phyloP scores from a whole-genome alignment of 2,329 filamentous ascomycete genomes.

The Aspergillus intermedius region DNA sequence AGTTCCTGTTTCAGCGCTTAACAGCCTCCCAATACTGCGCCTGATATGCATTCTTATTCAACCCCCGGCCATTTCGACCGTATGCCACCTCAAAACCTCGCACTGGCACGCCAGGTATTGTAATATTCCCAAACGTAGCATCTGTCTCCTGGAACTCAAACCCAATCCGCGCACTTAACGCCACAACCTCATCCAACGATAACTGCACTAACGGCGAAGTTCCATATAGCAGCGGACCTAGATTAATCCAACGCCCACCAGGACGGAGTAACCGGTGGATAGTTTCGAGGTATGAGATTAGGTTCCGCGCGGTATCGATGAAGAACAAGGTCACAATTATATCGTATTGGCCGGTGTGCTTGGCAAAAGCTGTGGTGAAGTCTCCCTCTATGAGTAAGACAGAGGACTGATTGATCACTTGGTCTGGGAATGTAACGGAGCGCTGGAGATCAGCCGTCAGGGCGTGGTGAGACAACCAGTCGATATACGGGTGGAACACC shows the following conservation, averaged over 20 bases:
- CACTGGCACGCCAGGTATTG: slow-evolving; percentile 36
- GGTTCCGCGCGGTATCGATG: slow-evolving; percentile 55
- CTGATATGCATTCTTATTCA: slow-evolving; percentile 49
- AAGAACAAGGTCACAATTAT: slow-evolving; percentile 53
- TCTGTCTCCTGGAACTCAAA: slow-evolving; percentile 46
- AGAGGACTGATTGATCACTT: slow-evolving; percentile 20
- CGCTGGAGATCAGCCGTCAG: slow-evolving; percentile 45
- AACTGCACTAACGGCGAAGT: slow-evolving; percentile 51
- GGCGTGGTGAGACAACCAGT: slow-evolving; percentile 52
- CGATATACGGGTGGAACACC: slow-evolving; percentile 47
- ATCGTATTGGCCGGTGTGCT: slow-evolving; percentile 35
- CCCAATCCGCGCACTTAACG: slow-evolving; percentile 44
- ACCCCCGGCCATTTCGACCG: slow-evolving; percentile 45
- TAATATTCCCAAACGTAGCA: slow-evolving; percentile 37
- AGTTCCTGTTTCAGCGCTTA: too few relatives aligned
- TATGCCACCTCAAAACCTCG: slow-evolving; percentile 47
- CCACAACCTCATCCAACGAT: slow-evolving; percentile 48
- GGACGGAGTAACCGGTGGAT: slow-evolving; percentile 43
- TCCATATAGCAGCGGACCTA: slow-evolving; percentile 52
- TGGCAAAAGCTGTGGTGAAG: slow-evolving; percentile 42
- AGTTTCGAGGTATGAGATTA: slow-evolving; percentile 50
- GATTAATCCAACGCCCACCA: slow-evolving; percentile 52
- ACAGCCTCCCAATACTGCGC: slow-evolving; percentile 46
- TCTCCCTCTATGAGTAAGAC: slow-evolving; percentile 48
- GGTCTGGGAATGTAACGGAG: slow-evolving; percentile 42